Base-by-base conservation (phyloP, 1,284 basidiomycete genomes). In the Cryptococcus deneoformans region DNA sequence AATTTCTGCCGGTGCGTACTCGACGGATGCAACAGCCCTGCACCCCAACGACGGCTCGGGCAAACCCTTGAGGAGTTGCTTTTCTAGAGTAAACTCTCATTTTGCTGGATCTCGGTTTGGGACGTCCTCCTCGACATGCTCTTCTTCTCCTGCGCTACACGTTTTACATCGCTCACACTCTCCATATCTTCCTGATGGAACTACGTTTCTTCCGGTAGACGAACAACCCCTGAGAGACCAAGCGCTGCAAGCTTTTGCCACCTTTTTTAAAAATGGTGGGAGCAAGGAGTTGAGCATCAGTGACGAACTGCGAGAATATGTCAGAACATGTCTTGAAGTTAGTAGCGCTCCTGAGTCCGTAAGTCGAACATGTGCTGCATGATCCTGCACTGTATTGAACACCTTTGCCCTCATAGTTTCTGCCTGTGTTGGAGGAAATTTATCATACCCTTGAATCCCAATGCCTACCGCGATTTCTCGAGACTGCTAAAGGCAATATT, bases 301-400 rank as follows among this genome's bases (percentile, higher is more conserved):
- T 35, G 70, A 72, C 52, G 70, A 74, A 44, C 49, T 74, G 58
- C 58, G 70, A 39, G 56, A 67, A 43, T 66, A 60, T 48, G 59
- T 58, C 3, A 56, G 50, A 46, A 47, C 54, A 2, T 61, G 62
- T 29, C 48, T 73, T 46, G 51, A 46, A 35, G 43, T 62, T 24
- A 70, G 69, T 59, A 67, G 65, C 7, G 65, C 69, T 6, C 72
- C 72, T 34, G 65, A 72, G 50, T 57, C 62, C 36, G 71, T 73
- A 50, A 61, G 71, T 67, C 29, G 29, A 29, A 29, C 29, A 29
- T 29, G 29, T 29, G 29, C 29, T 29, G 5, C 29, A 29, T 29
- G 29, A 5, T 29, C 29, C 29, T 29, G 29, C 3, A 29, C 29
- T 29, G 29, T 29, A 29, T 29, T 29, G 29, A 29, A 29, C 29